These are phyloP conservation scores for Mycena metata DNA, from an alignment of 768 basidiomycete species.

Conservation along the genomic window DNA sequence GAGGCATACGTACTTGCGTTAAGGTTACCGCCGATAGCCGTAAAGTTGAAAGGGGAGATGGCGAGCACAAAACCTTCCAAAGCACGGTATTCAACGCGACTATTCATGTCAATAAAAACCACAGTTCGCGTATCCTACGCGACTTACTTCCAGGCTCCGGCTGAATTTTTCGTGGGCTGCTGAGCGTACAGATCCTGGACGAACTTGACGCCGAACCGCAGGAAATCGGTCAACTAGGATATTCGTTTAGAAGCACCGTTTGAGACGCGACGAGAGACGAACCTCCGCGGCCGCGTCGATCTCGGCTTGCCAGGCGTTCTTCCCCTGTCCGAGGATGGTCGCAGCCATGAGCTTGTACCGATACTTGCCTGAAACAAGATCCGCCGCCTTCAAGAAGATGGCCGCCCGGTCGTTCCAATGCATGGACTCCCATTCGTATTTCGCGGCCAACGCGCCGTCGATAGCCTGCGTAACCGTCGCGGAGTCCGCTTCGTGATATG, in stretches of 20 bases:
- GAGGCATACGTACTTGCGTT: constrained; percentile 66
- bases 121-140: not conserved
- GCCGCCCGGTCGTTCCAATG: constrained; percentile 98
- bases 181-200: constrained; percentile 94
- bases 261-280: constrained; percentile 38
- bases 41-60: constrained; percentile 98
- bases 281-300: constrained; percentile 99
- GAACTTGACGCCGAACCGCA: constrained; percentile 96
- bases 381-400: constrained; percentile 98
- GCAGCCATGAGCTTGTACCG: constrained; percentile 95
- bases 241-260: constrained; percentile 24
- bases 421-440: constrained; percentile 91
- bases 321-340: constrained; percentile 98
- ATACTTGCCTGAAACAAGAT: constrained; percentile 95
- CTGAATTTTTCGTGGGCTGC: constrained; percentile 89
- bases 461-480: constrained; percentile 84
- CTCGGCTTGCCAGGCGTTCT: constrained; percentile 99
- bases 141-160: constrained; percentile 94
- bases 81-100: constrained; percentile 95
- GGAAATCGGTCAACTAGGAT: constrained; percentile 89
- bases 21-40: constrained; percentile 97
- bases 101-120: constrained; percentile 46
- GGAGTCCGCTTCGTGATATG: constrained; percentile 90
- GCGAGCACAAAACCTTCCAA: constrained; percentile 99
- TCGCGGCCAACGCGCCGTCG: constrained; percentile 88